Conservation (phyloP, 305 asterid genomes). For the Fraxinus greggii region DNA sequence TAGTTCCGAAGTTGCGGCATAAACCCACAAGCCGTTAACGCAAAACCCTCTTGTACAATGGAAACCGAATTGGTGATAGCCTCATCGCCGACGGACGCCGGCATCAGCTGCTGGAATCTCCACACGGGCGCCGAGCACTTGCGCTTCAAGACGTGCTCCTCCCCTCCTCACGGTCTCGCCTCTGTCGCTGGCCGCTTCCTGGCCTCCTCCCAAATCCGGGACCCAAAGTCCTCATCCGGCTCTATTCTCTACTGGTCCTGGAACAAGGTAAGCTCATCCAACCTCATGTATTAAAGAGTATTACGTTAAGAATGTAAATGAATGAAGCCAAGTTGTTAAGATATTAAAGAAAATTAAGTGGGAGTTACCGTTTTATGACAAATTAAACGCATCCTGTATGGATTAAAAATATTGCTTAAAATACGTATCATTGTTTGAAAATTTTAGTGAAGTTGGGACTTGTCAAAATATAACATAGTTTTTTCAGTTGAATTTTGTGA, state of each 20-base stretch:
- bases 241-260: conserved; percentile 82
- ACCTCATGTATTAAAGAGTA: not conserved
- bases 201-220: conserved; percentile 81
- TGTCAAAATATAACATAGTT: not conserved
- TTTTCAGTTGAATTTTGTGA: not conserved
- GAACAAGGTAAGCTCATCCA: conserved; percentile 61
- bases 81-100: conserved; percentile 78
- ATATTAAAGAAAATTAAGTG: not conserved
- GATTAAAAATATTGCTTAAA: not conserved
- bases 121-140: conserved; percentile 65
- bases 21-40: not conserved
- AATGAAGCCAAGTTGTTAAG: not conserved
- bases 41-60: conserved; percentile 23
- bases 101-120: conserved; percentile 88
- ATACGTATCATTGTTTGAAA: not conserved
- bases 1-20: not conserved
- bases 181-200: conserved; percentile 67
- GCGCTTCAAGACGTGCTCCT: conserved; percentile 66
- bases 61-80: conserved; percentile 63
- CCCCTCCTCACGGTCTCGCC: conserved; percentile 70
- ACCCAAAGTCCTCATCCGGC: conserved; percentile 58
- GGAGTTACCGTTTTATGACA: not conserved
- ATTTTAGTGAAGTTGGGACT: not conserved
- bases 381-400: not conserved
- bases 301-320: not conserved